These are phyloP conservation scores for Starmerella floricola DNA, from an alignment of 805 yeast species.

Conservation along the genomic window DNA sequence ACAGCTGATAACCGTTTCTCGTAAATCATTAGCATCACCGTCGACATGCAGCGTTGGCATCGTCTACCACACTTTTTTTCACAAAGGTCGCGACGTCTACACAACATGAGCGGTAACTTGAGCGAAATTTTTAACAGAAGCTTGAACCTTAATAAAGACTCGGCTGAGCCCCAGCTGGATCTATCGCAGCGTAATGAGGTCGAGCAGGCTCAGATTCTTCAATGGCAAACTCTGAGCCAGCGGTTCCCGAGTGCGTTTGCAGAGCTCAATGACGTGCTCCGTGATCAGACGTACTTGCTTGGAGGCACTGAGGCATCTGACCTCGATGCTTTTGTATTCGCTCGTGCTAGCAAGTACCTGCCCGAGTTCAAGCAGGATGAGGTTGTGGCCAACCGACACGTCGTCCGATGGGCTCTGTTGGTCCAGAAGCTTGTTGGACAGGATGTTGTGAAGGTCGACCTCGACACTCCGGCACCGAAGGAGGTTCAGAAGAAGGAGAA, in stretches of 20 bases:
- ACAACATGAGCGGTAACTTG: slow-evolving; percentile 19
- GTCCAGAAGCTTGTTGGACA: slow-evolving; percentile 54
- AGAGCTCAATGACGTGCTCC: slow-evolving; percentile 56
- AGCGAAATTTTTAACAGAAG: slow-evolving; percentile 24
- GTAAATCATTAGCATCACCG: background rate
- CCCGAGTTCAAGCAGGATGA: slow-evolving; percentile 46
- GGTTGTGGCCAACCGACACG: slow-evolving; percentile 59
- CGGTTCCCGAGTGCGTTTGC: slow-evolving; percentile 43
- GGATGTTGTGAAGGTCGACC: slow-evolving; percentile 45
- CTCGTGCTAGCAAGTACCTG: slow-evolving; percentile 50
- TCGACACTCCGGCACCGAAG: slow-evolving; percentile 55
- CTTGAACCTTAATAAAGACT: slow-evolving; percentile 22
- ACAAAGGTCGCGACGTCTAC: background rate
- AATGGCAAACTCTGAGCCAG: slow-evolving; percentile 64
- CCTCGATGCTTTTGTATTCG: slow-evolving; percentile 62
- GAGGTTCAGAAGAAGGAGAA: slow-evolving; percentile 39
- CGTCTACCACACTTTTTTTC: background rate
- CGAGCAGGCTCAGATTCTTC: slow-evolving; percentile 62
- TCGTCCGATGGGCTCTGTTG: slow-evolving; percentile 85
- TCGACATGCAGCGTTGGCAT: background rate
- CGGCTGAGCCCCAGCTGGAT: slow-evolving; percentile 10
- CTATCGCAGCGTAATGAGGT: slow-evolving; percentile 28
- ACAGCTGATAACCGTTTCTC: background rate
- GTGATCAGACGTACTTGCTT: slow-evolving; percentile 55
- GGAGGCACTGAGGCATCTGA: slow-evolving; percentile 50